These are phyloP conservation scores for Prototheca wickerhamii DNA, from an alignment of 163 green algal genomes.

Conservation along the genomic window DNA sequence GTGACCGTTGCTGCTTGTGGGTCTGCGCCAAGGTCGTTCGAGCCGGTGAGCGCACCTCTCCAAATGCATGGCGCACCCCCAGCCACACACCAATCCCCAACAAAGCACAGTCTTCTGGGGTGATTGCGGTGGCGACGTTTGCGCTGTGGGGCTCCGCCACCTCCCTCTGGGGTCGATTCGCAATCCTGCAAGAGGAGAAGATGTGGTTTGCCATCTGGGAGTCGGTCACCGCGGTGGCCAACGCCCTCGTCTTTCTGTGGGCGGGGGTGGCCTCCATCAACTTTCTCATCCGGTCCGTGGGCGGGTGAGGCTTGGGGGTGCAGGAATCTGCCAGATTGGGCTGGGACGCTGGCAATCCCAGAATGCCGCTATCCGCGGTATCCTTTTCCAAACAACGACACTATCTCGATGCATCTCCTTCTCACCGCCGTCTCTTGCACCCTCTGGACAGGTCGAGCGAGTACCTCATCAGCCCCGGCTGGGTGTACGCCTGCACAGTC, in stretches of 20 bases:
- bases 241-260: conserved; percentile 86
- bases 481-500: conserved; percentile 15
- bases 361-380: no score
- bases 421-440: neutral
- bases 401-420: no score
- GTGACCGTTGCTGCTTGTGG: no score
- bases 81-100: neutral
- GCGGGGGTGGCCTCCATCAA: conserved; percentile 64
- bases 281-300: conserved; percentile 49
- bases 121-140: conserved; percentile 72
- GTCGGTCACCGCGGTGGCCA: conserved; percentile 51
- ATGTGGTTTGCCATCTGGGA: conserved; percentile 67
- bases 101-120: conserved; percentile 38
- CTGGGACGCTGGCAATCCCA: no score
- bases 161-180: conserved; percentile 38
- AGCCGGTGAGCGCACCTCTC: no score
- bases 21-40: neutral
- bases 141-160: conserved; percentile 68
- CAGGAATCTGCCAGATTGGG: neutral
- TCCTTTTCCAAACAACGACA: no score
- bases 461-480: neutral
- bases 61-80: neutral
- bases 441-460: neutral
- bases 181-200: neutral
- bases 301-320: neutral